These are phyloP conservation scores for Dujonia santamariae DNA, from an alignment of 1,139 yeast species.

Conservation along the genomic window DNA sequence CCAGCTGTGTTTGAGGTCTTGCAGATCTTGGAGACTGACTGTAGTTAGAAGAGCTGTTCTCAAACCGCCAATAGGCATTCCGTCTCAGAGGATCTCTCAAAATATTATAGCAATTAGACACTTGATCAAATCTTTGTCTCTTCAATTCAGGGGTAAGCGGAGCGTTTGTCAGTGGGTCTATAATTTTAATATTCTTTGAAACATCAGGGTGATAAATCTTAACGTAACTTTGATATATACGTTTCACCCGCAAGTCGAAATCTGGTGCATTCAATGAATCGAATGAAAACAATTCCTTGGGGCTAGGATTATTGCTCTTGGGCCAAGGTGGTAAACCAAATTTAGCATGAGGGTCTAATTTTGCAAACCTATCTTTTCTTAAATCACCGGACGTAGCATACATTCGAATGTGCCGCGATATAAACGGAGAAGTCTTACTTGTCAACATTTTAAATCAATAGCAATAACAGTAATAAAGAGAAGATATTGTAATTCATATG, in stretches of 20 bases:
- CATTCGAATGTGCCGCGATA: too few relatives aligned
- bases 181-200: slow-evolving; percentile 22
- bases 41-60: slow-evolving; percentile 5
- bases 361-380: slow-evolving; percentile 6
- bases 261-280: slow-evolving; percentile 4
- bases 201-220: slow-evolving; percentile 89
- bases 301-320: slow-evolving; percentile 51
- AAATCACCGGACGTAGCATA: slow-evolving; percentile 16
- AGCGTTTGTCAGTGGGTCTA: slow-evolving; percentile 25
- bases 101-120: slow-evolving; percentile 73
- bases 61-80: slow-evolving; percentile 7
- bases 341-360: slow-evolving; percentile 19
- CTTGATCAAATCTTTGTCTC: slow-evolving; percentile 60
- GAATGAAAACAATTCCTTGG: slow-evolving; percentile 63
- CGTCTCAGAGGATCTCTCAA: slow-evolving; percentile 55
- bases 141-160: slow-evolving; percentile 38
- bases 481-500: too few relatives aligned
- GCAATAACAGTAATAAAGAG: too few relatives aligned
- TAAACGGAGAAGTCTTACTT: too few relatives aligned
- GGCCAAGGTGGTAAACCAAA: slow-evolving; percentile 56
- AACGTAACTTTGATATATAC: slow-evolving; percentile 60
- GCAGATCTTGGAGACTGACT: neutral
- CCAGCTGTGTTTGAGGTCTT: slow-evolving; percentile 16
- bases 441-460: too few relatives aligned
- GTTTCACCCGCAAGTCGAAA: slow-evolving; percentile 23